phyloP scores from a whole-genome alignment of 2,329 filamentous ascomycete species.

The Didymella sp. region DNA sequence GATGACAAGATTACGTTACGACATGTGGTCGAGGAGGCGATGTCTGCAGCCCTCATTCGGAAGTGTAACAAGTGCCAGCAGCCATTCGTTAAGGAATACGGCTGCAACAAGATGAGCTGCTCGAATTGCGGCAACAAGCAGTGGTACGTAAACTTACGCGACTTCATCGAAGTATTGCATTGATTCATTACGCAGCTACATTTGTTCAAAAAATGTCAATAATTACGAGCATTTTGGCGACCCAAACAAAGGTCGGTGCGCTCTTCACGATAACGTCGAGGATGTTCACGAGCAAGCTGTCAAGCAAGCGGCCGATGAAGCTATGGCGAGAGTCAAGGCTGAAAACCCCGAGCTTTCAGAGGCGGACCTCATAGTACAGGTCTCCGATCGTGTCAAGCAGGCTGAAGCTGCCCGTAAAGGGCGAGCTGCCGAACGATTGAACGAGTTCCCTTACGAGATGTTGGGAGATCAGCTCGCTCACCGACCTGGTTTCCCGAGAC shows the following conservation, averaged over 20 bases:
- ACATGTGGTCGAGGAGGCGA: slow-evolving; percentile 80
- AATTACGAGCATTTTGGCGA: slow-evolving; percentile 76
- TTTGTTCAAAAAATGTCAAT: slow-evolving; percentile 70
- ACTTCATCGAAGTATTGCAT: background rate
- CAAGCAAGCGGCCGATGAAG: slow-evolving; percentile 64
- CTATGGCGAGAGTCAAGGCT: slow-evolving; percentile 61
- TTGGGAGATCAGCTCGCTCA: slow-evolving; percentile 23
- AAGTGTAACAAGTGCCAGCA: slow-evolving; percentile 75
- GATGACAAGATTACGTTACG: slow-evolving; percentile 68
- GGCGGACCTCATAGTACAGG: slow-evolving; percentile 62
- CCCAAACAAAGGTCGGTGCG: slow-evolving; percentile 55
- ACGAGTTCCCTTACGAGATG: slow-evolving; percentile 36
- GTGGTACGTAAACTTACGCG: slow-evolving; percentile 54
- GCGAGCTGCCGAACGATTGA: slow-evolving; percentile 21
- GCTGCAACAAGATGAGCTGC: slow-evolving; percentile 87
- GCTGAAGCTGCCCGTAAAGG: slow-evolving; percentile 38
- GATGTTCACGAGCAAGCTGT: slow-evolving; percentile 70
- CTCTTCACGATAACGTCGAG: slow-evolving; percentile 69
- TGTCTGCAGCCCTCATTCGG: slow-evolving; percentile 79
- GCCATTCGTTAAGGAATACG: slow-evolving; percentile 78
- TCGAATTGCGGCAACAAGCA: slow-evolving; percentile 62
- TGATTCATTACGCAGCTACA: slow-evolving; percentile 60
- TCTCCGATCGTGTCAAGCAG: slow-evolving; percentile 61
- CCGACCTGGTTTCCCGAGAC: slow-evolving; percentile 2
- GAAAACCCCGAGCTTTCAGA: slow-evolving; percentile 68